Evolutionary conservation across 2,329 filamentous ascomycete species (phyloP).

Genomic region (Stagonosporopsis tanaceti): DNA sequence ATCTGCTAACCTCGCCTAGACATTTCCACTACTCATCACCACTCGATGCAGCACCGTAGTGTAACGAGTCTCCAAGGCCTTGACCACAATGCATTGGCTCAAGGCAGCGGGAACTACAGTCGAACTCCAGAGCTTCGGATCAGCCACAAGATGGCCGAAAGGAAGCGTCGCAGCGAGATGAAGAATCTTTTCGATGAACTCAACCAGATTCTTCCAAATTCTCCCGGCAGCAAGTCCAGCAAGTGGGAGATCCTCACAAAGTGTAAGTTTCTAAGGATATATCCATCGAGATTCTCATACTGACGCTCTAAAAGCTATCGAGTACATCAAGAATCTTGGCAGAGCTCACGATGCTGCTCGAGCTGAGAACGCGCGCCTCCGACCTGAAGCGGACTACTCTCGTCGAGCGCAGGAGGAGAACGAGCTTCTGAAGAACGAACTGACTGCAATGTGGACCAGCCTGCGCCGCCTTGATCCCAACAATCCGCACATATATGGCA

Average conservation of each 20-base stretch:
- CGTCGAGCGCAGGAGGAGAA: constrained; percentile 57
- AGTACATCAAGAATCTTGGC: constrained; percentile 56
- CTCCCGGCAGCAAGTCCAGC: constrained; percentile 82
- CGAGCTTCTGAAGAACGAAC: constrained; percentile 56
- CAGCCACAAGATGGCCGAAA: constrained; percentile 84
- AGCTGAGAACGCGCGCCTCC: constrained; percentile 52
- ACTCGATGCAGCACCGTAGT: constrained; percentile 77
- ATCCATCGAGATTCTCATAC: not conserved
- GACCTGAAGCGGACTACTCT: constrained; percentile 54
- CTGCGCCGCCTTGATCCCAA: constrained; percentile 57
- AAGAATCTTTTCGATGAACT: constrained; percentile 86
- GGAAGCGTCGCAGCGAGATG: constrained; percentile 86
- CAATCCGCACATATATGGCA: constrained; percentile 58
- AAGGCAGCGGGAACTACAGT: constrained; percentile 77
- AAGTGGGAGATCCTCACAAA: constrained; percentile 92
- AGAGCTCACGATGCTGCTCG: constrained; percentile 50
- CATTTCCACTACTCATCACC: constrained; percentile 69
- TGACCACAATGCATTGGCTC: constrained; percentile 61
- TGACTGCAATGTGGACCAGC: constrained; percentile 56
- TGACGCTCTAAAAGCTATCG: constrained; percentile 53
- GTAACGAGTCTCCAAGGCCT: constrained; percentile 70
- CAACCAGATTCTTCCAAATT: constrained; percentile 79
- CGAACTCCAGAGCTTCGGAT: constrained; percentile 81
- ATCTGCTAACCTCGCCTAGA: constrained; percentile 46
- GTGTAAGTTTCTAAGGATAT: constrained; percentile 62